These are phyloP conservation scores for Cephaloascus albidus DNA, from an alignment of 805 yeast genomes.

Conservation along the genomic window DNA sequence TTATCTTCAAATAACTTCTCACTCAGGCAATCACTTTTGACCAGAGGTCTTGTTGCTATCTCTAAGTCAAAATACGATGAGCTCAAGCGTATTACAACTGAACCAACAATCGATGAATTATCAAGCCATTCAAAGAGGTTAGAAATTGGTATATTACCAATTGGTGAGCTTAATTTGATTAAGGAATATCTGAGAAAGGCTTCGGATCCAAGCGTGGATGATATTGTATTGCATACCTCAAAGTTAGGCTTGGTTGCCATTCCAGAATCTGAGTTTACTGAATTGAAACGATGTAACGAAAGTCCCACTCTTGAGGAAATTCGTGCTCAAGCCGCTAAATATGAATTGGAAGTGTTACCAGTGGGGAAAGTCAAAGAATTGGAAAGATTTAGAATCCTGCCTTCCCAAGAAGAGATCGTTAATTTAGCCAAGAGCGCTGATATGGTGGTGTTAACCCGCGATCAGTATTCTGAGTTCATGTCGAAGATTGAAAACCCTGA, in stretches of 20 bases:
- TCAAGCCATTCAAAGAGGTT: neutral
- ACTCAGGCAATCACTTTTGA: neutral
- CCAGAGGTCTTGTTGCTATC: neutral
- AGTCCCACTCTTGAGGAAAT: conserved; percentile 1
- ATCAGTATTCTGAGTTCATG: neutral
- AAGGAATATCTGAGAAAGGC: neutral
- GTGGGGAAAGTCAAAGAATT: neutral
- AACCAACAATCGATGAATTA: conserved; percentile 1
- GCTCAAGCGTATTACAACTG: neutral
- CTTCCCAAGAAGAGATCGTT: conserved; percentile 3
- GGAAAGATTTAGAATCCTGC: conserved; percentile 2
- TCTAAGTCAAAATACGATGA: neutral
- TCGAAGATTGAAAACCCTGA: conserved; percentile 13
- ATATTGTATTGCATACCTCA: conserved; percentile 5
- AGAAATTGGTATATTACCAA: neutral
- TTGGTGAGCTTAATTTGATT: neutral
- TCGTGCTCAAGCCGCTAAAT: conserved; percentile 1
- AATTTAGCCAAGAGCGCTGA: neutral
- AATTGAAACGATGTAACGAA: conserved; percentile 14
- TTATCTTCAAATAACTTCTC: neutral
- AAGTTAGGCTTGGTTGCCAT: conserved; percentile 10
- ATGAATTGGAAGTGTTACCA: neutral
- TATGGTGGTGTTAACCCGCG: neutral
- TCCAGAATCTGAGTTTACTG: conserved; percentile 16
- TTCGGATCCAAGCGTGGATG: conserved; percentile 7